A percentile compares a stretch with the other conserved stretches of the same genome.
Conservation (phyloP, 257 asterid genomes). For the Nicotiana tomentosiformis region DNA sequence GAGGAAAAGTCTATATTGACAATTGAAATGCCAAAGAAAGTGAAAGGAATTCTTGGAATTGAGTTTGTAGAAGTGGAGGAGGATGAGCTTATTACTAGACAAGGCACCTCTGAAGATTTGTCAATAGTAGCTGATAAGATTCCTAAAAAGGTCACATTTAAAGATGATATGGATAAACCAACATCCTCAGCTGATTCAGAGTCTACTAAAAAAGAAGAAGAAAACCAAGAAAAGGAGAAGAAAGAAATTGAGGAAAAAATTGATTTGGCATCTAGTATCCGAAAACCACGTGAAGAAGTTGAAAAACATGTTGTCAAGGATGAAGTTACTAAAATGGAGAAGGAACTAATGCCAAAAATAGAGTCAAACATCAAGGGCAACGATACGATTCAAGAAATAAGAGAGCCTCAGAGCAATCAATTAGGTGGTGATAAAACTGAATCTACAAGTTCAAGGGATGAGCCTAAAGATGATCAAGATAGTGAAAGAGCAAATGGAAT, state of each 20-base stretch:
- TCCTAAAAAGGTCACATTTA: background rate
- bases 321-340: background rate
- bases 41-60: conserved; percentile 50
- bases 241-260: background rate
- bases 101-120: conserved; percentile 14
- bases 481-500: conserved; percentile 10
- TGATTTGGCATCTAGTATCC: background rate
- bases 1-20: conserved; percentile 51
- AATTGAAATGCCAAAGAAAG: conserved; percentile 68
- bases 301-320: conserved; percentile 8
- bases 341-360: background rate
- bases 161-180: conserved; percentile 7
- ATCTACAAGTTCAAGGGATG: conserved; percentile 6
- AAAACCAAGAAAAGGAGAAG: conserved; percentile 1
- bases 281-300: background rate
- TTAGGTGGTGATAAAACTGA: background rate
- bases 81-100: background rate
- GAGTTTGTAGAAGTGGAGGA: conserved; percentile 55
- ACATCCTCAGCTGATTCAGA: background rate
- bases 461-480: background rate
- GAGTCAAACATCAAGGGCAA: background rate
- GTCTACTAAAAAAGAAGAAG: background rate
- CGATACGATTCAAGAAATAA: background rate
- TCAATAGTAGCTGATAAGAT: conserved; percentile 30
- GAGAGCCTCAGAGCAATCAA: background rate